Percentiles rank a stretch among this genome's conserved stretches.
phyloP scores from a whole-genome alignment of 352 stramenopile genomes.

The Pythium insidiosum region DNA sequence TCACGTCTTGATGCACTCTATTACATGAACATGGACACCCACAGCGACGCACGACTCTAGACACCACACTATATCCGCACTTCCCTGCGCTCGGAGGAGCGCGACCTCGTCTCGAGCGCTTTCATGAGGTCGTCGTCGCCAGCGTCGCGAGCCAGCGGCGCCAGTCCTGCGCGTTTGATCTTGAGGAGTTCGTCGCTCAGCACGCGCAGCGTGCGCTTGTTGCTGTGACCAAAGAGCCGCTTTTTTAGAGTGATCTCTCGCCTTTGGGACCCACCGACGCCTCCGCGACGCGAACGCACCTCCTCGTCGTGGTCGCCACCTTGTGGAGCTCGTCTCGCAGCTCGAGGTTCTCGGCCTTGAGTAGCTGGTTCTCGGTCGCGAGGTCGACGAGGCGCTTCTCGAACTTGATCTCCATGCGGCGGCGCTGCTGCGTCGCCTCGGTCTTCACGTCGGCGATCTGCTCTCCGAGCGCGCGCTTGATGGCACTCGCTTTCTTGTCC shows the following conservation, averaged over 20 bases:
- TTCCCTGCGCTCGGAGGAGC: too few species aligned
- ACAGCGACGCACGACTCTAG: too few species aligned
- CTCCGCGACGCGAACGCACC: conserved; percentile 10
- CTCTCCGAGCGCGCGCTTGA: conserved; percentile 14
- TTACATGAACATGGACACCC: too few species aligned
- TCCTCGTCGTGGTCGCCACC: conserved; percentile 16
- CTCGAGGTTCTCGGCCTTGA: conserved; percentile 32
- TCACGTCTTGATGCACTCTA: too few species aligned
- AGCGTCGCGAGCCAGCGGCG: conserved; percentile 8
- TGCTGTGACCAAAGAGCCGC: too few species aligned
- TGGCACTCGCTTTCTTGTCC: conserved; percentile 21
- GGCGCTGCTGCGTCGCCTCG: conserved; percentile 14
- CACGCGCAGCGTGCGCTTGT: conserved; percentile 32
- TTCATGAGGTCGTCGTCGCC: too few species aligned
- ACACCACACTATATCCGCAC: too few species aligned
- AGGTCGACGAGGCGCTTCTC: conserved; percentile 32
- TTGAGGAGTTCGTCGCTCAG: conserved; percentile 42
- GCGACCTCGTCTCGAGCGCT: too few species aligned
- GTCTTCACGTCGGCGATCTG: conserved; percentile 19
- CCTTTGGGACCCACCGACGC: too few species aligned
- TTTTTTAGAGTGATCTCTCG: too few species aligned
- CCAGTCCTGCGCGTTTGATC: conserved; percentile 22
- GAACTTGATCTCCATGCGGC: conserved; percentile 24
- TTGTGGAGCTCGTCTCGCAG: conserved; percentile 21
- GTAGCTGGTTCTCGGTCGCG: conserved; percentile 28